These are phyloP conservation scores for Aspergillus fructus DNA, from an alignment of 2,329 filamentous ascomycete genomes.

Conservation along the genomic window DNA sequence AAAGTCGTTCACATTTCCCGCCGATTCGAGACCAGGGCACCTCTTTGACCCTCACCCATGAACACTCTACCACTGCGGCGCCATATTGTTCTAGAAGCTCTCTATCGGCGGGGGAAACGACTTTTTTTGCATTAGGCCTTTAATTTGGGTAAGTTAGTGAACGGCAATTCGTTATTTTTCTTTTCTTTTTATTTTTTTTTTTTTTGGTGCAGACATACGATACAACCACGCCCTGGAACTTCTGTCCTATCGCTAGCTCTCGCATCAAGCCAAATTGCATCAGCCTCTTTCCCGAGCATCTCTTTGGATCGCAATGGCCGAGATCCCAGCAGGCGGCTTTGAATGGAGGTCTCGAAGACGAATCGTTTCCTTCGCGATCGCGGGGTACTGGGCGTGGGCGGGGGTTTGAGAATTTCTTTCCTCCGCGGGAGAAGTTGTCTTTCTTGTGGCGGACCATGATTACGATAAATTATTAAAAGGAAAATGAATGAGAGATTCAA, in stretches of 20 bases:
- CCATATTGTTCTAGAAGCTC: conserved; percentile 83
- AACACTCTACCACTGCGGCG: conserved; percentile 94
- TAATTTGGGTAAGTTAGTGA: not conserved
- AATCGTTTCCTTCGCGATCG: conserved; percentile 42
- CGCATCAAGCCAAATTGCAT: conserved; percentile 93
- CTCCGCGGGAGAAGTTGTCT: conserved; percentile 69
- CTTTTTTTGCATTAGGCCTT: conserved; percentile 80
- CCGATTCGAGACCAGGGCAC: conserved; percentile 90
- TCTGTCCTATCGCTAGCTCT: conserved; percentile 86
- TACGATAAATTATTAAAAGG: not conserved
- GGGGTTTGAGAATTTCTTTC: conserved; percentile 66
- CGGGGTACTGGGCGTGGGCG: conserved; percentile 50
- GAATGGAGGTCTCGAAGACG: conserved; percentile 55
- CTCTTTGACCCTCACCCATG: conserved; percentile 89
- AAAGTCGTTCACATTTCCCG: conserved; percentile 83
- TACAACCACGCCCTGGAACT: conserved; percentile 87
- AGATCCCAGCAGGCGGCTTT: conserved; percentile 98
- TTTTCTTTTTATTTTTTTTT: not conserved
- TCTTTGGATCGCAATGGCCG: conserved; percentile 94
- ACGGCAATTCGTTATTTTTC: not conserved
- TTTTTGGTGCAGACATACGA: conserved; percentile 50
- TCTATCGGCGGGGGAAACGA: conserved; percentile 78
- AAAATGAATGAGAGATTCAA: not conserved
- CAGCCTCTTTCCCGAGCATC: conserved; percentile 92
- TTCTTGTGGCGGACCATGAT: conserved; percentile 95